Base-by-base conservation (phyloP, 176 grass and related monocot species). In the Bromus sterilis region DNA sequence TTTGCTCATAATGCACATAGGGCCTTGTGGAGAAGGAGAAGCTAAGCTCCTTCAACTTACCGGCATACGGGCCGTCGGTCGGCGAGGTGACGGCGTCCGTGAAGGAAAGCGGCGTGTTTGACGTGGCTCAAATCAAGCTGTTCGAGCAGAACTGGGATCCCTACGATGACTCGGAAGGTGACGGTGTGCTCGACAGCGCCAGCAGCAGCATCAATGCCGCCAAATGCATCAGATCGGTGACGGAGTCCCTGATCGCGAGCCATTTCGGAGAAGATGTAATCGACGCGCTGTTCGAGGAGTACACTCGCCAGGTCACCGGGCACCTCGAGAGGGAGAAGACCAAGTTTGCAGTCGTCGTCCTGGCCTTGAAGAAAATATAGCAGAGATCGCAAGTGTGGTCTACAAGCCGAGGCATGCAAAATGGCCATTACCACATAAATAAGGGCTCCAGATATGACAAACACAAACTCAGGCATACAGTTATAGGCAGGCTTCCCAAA, bases 321-420 rank as follows among this genome's bases (percentile, higher is more conserved):
- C 90, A 90, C 53, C 79, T 96, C 3, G 33, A 78, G 10, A 87
- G 81, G 24, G 80, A 90, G 77, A 90, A 93, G 23, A 76, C 73
- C 10, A 90, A 87, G 6, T 13, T 78, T 49, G 60, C 77, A 0
- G 18, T 86, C 11, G 56, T 93, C 9, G 58, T 78, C 25, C 14
- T 93, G 29, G 32, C 66, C 31, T 46, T 96, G 66, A 93, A 79
- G 82, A 78, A 77, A 67, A 71, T 37, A 53, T 24, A 32, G 31
- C 5, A 36, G 24, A 7, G 21, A 7, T 42, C n/a, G 14, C 24
- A 21, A 5, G 34, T 40, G 64, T 67, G 64, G 9, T 39, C 21
- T 39, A 34, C 20, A 23, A 66, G 33, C 61, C 20, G 18, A 37
- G 64, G 64, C n/a, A n/a, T n/a, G n/a, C n/a, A n/a, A n/a, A n/a